phyloP scores from a whole-genome alignment of 164 flowering plant species.

The Liriodendron chinense region DNA sequence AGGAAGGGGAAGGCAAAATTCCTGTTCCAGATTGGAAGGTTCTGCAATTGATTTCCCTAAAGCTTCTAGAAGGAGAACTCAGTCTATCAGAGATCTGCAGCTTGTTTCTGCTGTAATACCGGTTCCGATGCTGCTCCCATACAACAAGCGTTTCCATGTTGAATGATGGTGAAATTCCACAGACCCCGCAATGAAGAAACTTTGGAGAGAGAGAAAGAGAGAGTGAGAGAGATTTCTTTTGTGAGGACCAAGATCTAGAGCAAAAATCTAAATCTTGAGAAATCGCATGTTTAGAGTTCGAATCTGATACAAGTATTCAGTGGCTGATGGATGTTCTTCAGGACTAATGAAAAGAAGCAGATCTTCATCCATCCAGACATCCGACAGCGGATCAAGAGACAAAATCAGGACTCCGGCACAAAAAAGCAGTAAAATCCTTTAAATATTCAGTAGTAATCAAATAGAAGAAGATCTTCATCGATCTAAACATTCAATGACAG shows the following conservation, averaged over 20 bases:
- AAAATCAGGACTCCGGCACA: not conserved
- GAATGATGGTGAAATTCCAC: not conserved
- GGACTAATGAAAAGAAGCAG: not conserved
- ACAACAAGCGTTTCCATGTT: conserved; percentile 72
- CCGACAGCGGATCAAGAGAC: not conserved
- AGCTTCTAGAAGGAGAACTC: conserved; percentile 35
- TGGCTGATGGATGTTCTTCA: not conserved
- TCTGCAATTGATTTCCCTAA: conserved; percentile 53
- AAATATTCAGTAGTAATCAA: not conserved
- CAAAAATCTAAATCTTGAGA: not conserved
- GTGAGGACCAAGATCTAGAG: not conserved
- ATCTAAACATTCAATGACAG: not conserved
- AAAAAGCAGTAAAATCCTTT: not conserved
- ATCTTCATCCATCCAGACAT: not conserved
- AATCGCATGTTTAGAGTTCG: not conserved
- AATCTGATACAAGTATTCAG: no score
- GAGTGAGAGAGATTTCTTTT: not conserved
- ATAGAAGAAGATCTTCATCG: not conserved
- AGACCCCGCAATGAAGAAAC: not conserved
- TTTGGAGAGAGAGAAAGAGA: not conserved
- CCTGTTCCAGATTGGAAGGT: conserved; percentile 57
- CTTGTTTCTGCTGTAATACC: conserved; percentile 37
- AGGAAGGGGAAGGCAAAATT: conserved; percentile 52
- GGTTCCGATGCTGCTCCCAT: conserved; percentile 57
- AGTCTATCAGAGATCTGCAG: conserved; percentile 20